Percentiles rank a stretch among this genome's conserved stretches.
Evolutionary conservation across 2,329 filamentous ascomycete genomes (phyloP).

Genomic region (Colletotrichum scovillei): DNA sequence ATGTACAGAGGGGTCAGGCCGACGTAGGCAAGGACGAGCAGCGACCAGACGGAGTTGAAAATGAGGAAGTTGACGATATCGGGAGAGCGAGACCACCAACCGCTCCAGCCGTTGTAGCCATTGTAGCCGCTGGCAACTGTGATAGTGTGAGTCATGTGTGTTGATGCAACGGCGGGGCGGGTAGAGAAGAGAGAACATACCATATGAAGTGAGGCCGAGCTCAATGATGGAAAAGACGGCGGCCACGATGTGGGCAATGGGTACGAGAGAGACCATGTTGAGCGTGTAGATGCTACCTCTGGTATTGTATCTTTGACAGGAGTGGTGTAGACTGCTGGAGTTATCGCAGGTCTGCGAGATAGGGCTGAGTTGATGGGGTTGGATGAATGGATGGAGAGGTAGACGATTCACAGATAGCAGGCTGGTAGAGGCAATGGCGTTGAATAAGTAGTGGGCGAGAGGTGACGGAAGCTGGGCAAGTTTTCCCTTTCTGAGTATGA

Average conservation of each 20-base stretch:
- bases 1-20: slow-evolving; percentile 74
- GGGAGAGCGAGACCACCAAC: slow-evolving; percentile 52
- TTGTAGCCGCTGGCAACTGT: slow-evolving; percentile 65
- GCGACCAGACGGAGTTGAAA: slow-evolving; percentile 82
- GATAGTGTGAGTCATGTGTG: not conserved
- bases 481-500: not conserved
- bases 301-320: too few relatives aligned
- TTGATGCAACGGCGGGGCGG: not conserved
- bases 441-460: slow-evolving; percentile 32
- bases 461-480: not conserved
- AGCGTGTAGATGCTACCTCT: not conserved
- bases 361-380: not conserved
- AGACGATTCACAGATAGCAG: not conserved
- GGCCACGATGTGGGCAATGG: slow-evolving; percentile 68
- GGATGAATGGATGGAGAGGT: not conserved
- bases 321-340: not conserved
- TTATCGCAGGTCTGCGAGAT: not conserved
- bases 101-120: slow-evolving; percentile 35
- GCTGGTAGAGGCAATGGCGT: not conserved
- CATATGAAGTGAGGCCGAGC: slow-evolving; percentile 79
- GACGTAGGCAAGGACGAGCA: slow-evolving; percentile 78
- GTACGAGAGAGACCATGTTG: slow-evolving; percentile 28
- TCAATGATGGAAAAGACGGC: slow-evolving; percentile 77
- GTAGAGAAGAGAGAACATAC: slow-evolving; percentile 51
- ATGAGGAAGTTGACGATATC: slow-evolving; percentile 79